Conservation (phyloP, 768 basidiomycete genomes). For the Boletales sp. region DNA sequence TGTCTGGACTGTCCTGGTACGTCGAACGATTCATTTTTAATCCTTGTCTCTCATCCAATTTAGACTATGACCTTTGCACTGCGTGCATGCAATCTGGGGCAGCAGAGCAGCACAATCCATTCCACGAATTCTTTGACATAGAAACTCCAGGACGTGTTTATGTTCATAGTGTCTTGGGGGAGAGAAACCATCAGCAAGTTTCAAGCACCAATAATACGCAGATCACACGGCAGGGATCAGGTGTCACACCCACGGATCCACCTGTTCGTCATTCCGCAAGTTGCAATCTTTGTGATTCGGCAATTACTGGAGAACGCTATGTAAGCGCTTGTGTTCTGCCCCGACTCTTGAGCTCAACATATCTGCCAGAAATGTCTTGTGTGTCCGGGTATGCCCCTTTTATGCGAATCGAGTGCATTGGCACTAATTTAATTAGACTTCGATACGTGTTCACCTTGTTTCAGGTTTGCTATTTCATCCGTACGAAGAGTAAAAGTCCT, state of each 20-base stretch:
- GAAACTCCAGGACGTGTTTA: slow-evolving; percentile 59
- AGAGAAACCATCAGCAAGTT: slow-evolving; percentile 15
- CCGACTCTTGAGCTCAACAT: slow-evolving; percentile 1
- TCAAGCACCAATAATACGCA: slow-evolving; percentile 1
- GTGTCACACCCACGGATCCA: neutral
- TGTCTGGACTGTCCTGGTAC: slow-evolving; percentile 73
- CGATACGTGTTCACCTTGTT: slow-evolving; percentile 72
- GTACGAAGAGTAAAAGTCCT: neutral
- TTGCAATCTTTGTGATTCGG: slow-evolving; percentile 76
- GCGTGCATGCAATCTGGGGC: slow-evolving; percentile 48
- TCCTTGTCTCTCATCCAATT: neutral
- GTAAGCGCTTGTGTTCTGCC: slow-evolving; percentile 40
- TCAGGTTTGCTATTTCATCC: slow-evolving; percentile 39
- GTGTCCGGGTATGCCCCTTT: slow-evolving; percentile 48
- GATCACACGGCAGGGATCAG: neutral
- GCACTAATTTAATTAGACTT: slow-evolving; percentile 46
- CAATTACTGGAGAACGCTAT: slow-evolving; percentile 68
- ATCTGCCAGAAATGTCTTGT: slow-evolving; percentile 64
- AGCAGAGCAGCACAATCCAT: slow-evolving; percentile 53
- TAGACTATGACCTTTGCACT: slow-evolving; percentile 74
- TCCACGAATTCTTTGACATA: slow-evolving; percentile 72
- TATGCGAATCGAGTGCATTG: neutral
- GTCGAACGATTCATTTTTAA: slow-evolving; percentile 10
- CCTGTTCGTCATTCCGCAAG: slow-evolving; percentile 56
- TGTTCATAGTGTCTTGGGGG: slow-evolving; percentile 54